A percentile compares a stretch with the other conserved stretches of the same genome.
Conservation (phyloP, 192 early-diverging fungal species). For the Rhizophlyctis rosea region DNA sequence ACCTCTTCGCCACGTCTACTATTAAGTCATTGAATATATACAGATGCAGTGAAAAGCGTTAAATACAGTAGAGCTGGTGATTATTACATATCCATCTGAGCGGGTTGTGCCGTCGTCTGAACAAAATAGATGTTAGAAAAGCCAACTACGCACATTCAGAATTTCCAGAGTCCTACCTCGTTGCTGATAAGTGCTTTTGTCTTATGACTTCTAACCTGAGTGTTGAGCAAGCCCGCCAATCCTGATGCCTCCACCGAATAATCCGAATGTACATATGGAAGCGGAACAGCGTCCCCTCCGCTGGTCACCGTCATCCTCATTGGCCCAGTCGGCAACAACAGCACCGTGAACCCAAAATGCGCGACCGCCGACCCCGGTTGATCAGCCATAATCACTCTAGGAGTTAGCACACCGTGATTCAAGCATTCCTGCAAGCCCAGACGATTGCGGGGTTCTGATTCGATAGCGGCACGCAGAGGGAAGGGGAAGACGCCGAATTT, state of each 20-base stretch:
- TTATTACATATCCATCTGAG: no score
- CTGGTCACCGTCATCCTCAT: slow-evolving; percentile 66
- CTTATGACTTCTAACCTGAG: slow-evolving; percentile 29
- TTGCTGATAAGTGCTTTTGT: slow-evolving; percentile 19
- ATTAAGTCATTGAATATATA: no score
- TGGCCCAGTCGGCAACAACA: slow-evolving; percentile 71
- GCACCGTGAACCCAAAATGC: slow-evolving; percentile 84
- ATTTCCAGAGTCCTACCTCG: neutral
- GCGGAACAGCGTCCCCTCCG: slow-evolving; percentile 34
- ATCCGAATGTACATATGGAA: slow-evolving; percentile 79
- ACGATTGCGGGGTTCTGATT: slow-evolving; percentile 73
- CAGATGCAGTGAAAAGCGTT: no score
- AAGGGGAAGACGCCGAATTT: slow-evolving; percentile 86
- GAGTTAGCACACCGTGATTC: slow-evolving; percentile 70
- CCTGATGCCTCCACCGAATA: slow-evolving; percentile 47
- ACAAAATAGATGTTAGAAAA: no score
- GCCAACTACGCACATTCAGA: no score
- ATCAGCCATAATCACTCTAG: slow-evolving; percentile 74
- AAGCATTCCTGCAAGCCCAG: slow-evolving; percentile 83
- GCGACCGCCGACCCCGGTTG: slow-evolving; percentile 67
- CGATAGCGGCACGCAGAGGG: slow-evolving; percentile 64
- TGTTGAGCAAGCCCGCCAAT: slow-evolving; percentile 36
- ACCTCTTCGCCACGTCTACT: no score
- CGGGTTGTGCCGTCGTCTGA: no score
- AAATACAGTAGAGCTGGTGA: no score